A percentile compares a stretch with the other conserved stretches of the same genome.
Conservation (phyloP, 192 early-diverging fungal species). For the Polychytrium aggregatum region DNA sequence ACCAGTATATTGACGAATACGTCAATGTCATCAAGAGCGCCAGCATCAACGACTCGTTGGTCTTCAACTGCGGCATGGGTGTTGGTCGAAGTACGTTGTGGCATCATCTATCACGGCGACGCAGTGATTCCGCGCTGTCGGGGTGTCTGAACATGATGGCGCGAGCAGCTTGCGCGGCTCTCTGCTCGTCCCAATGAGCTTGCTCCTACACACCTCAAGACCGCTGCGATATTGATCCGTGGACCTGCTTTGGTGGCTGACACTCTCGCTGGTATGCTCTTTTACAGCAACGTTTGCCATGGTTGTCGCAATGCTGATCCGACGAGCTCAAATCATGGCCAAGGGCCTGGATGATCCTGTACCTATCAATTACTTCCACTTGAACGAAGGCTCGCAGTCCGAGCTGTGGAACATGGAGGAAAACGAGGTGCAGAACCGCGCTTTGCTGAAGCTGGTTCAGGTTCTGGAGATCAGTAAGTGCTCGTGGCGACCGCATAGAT, state of each 20-base stretch:
- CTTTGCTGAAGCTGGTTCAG: slow-evolving; percentile 40
- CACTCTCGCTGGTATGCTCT: no score
- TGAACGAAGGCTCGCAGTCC: slow-evolving; percentile 7
- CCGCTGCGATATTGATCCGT: no score
- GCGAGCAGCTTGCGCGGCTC: no score
- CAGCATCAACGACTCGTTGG: slow-evolving; percentile 25
- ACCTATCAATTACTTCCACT: no score
- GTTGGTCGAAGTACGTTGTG: slow-evolving; percentile 37
- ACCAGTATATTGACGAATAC: slow-evolving; percentile 51
- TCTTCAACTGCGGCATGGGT: slow-evolving; percentile 60
- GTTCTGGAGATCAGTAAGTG: slow-evolving; percentile 35
- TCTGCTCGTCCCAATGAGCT: neutral
- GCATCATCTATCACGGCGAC: no score
- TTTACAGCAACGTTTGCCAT: slow-evolving; percentile 43
- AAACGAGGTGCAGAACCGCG: slow-evolving; percentile 25
- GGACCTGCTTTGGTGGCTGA: no score
- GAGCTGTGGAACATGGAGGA: slow-evolving; percentile 13
- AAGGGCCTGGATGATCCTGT: slow-evolving; percentile 19
- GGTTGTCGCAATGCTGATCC: slow-evolving; percentile 41
- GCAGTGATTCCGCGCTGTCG: no score
- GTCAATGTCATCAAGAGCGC: slow-evolving; percentile 30
- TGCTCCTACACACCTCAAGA: neutral
- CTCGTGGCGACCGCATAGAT: neutral
- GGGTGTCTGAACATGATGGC: no score
- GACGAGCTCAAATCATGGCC: slow-evolving; percentile 38